phyloP scores from a whole-genome alignment of 2,329 filamentous ascomycete genomes.

The Dothideomycetidae sp. region DNA sequence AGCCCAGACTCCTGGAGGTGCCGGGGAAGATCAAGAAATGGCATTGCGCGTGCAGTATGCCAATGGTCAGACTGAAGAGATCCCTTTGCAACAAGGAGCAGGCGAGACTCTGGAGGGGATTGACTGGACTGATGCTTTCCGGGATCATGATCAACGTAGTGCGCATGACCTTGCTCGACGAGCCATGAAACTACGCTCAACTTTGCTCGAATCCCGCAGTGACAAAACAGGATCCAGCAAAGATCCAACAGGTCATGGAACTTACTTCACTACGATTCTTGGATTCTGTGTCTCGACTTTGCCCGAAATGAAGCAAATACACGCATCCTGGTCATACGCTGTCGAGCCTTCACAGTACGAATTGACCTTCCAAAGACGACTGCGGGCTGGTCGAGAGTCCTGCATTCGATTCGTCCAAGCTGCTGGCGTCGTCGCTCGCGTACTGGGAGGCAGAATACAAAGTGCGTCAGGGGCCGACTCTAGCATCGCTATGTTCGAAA shows the following conservation, averaged over 20 bases:
- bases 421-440: conserved; percentile 41
- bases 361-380: conserved; percentile 40
- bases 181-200: conserved; percentile 39
- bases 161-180: conserved; percentile 43
- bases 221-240: conserved; percentile 13
- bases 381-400: conserved; percentile 42
- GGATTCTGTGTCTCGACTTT: conserved; percentile 31
- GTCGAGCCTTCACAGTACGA: conserved; percentile 40
- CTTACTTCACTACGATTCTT: conserved; percentile 26
- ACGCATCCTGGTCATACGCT: conserved; percentile 44
- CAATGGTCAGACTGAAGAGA: conserved; percentile 46
- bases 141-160: conserved; percentile 38
- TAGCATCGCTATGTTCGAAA: conserved; percentile 25
- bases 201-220: conserved; percentile 37
- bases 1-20: conserved; percentile 15
- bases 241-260: conserved; percentile 26
- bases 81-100: conserved; percentile 29
- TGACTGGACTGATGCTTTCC: conserved; percentile 18
- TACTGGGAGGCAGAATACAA: conserved; percentile 39
- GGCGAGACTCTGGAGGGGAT: background rate
- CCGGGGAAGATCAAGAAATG: conserved; percentile 25
- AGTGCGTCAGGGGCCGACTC: conserved; percentile 24
- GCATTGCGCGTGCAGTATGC: conserved; percentile 43
- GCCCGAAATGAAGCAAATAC: conserved; percentile 42
- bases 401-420: conserved; percentile 49